These are phyloP conservation scores for Datura wrightii DNA, from an alignment of 257 asterid genomes.

Conservation along the genomic window DNA sequence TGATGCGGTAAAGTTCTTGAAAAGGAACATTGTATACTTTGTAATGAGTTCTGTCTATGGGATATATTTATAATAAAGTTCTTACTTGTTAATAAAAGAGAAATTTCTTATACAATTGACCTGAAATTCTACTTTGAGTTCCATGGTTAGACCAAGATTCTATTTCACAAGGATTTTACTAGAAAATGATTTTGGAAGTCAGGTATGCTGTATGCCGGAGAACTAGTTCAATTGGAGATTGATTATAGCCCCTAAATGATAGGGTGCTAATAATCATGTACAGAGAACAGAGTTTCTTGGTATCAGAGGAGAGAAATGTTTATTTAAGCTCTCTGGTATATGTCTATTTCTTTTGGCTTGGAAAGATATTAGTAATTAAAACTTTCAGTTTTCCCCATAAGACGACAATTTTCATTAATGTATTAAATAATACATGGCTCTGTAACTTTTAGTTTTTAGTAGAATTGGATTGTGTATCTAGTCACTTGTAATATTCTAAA, in stretches of 20 bases:
- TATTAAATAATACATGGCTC: constrained; percentile 2
- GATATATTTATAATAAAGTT: not conserved
- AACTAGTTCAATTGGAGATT: constrained; percentile 10
- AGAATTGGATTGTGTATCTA: constrained; percentile 13
- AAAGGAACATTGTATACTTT: not conserved
- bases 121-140: constrained; percentile 7
- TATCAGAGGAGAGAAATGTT: constrained; percentile 9
- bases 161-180: not conserved
- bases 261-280: not conserved
- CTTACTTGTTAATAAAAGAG: not conserved
- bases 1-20: constrained; percentile 3
- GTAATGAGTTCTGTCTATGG: not conserved
- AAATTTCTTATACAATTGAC: not conserved
- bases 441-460: not conserved
- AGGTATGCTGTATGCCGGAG: not conserved
- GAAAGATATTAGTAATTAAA: not conserved
- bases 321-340: not conserved
- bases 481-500: constrained; percentile 22
- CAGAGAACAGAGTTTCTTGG: not conserved
- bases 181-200: not conserved
- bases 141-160: not conserved
- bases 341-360: not conserved
- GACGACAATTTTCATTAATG: not conserved
- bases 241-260: not conserved
- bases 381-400: not conserved